A percentile compares a stretch with the other conserved stretches of the same genome.
Conservation (phyloP, 2,329 filamentous ascomycete genomes). For the Fusarium chaquense region DNA sequence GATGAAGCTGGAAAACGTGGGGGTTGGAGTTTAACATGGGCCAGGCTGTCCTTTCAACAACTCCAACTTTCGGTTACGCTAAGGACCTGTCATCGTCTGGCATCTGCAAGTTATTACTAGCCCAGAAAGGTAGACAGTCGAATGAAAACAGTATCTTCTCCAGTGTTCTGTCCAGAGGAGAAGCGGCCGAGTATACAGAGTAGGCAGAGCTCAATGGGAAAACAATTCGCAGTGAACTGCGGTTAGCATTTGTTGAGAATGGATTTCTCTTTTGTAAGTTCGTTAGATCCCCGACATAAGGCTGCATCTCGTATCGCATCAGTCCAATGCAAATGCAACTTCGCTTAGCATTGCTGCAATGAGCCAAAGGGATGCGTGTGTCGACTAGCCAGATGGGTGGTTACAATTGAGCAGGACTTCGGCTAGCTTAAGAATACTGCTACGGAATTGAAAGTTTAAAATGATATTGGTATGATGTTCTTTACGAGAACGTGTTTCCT, state of each 20-base stretch:
- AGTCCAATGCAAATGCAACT: neutral
- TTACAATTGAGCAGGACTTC: rapidly evolving
- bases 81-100: no score
- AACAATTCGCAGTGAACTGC: rapidly evolving
- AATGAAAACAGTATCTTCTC: neutral
- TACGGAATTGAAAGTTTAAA: neutral
- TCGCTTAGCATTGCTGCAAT: neutral
- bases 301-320: rapidly evolving
- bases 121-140: no score
- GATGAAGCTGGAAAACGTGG: neutral
- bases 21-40: neutral
- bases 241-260: neutral
- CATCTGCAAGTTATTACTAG: no score
- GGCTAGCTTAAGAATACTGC: neutral
- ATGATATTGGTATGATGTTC: neutral
- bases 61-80: neutral
- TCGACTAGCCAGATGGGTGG: neutral
- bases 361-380: neutral
- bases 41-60: neutral
- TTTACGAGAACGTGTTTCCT: neutral
- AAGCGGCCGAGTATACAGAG: neutral
- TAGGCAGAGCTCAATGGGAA: neutral
- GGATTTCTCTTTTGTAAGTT: rapidly evolving
- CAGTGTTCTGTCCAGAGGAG: rapidly evolving
- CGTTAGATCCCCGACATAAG: neutral